These are phyloP conservation scores for Otatea glauca DNA, from an alignment of 176 grass and related monocot species.

Conservation along the genomic window DNA sequence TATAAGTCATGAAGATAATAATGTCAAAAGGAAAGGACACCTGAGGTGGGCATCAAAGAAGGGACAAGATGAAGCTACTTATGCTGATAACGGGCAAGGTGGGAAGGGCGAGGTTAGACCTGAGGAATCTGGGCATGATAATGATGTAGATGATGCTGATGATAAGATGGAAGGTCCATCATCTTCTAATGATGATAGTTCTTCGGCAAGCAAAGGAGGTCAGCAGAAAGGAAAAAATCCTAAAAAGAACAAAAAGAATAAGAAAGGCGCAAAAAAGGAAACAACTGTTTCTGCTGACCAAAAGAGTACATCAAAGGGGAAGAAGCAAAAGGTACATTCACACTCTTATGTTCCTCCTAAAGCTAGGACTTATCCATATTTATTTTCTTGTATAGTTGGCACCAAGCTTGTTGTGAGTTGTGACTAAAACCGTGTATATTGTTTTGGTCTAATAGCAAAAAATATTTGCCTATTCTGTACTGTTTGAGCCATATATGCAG, in stretches of 20 bases:
- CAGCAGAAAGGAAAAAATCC: conserved; percentile 48
- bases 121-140: conserved; percentile 34
- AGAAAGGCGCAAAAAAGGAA: conserved; percentile 58
- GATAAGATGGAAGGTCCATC: conserved; percentile 50
- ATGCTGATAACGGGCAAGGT: conserved; percentile 29
- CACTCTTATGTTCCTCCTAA: background rate
- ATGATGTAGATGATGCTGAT: conserved; percentile 44
- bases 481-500: conserved; percentile 16
- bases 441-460: conserved; percentile 4
- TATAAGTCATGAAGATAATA: conserved; percentile 34
- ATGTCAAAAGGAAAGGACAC: conserved; percentile 52
- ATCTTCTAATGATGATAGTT: conserved; percentile 49
- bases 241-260: conserved; percentile 75
- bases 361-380: conserved; percentile 11
- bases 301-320: conserved; percentile 65
- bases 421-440: conserved; percentile 14
- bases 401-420: background rate
- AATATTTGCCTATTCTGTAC: background rate
- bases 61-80: conserved; percentile 44
- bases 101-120: conserved; percentile 12
- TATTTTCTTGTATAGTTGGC: background rate
- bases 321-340: conserved; percentile 82
- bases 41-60: conserved; percentile 51
- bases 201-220: conserved; percentile 51
- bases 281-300: conserved; percentile 46